A percentile compares a stretch with the other conserved stretches of the same genome.
Evolutionary conservation across 2,329 filamentous ascomycete genomes (phyloP).

Genomic region (Alternaria triticina): DNA sequence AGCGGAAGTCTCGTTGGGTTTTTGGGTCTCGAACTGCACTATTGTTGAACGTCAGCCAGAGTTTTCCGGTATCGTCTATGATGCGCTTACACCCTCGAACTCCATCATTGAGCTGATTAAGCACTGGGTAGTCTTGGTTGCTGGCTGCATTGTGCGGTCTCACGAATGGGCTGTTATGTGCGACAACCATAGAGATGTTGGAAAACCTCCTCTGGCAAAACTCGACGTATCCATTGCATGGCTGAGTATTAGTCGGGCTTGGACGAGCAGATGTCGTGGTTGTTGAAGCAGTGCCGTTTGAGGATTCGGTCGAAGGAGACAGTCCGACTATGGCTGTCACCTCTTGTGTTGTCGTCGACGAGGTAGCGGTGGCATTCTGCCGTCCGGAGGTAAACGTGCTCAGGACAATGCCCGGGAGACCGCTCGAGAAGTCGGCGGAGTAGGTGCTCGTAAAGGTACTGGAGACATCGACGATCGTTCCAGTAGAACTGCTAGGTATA

Average conservation of each 20-base stretch:
- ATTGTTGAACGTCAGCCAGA: not conserved
- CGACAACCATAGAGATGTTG: constrained; percentile 45
- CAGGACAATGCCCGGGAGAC: constrained; percentile 1
- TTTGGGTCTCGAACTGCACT: constrained; percentile 68
- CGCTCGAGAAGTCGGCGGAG: not conserved
- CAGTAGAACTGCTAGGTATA: constrained; percentile 16
- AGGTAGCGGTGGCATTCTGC: constrained; percentile 20
- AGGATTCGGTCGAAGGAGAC: constrained; percentile 12
- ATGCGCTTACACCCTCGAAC: constrained; percentile 42
- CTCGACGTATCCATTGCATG: constrained; percentile 46
- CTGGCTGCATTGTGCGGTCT: constrained; percentile 38
- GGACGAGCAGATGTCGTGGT: constrained; percentile 13
- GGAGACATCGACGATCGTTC: not conserved
- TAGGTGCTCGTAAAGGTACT: not conserved
- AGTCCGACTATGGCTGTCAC: constrained; percentile 29
- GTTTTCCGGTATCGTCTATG: not conserved
- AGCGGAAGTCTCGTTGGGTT: constrained; percentile 64
- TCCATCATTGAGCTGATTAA: constrained; percentile 43
- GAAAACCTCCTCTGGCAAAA: constrained; percentile 43
- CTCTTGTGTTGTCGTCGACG: constrained; percentile 14
- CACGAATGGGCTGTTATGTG: constrained; percentile 47
- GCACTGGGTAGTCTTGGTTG: constrained; percentile 39
- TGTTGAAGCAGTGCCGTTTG: constrained; percentile 14
- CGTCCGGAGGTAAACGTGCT: constrained; percentile 9
- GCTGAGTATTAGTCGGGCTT: constrained; percentile 33